phyloP scores from a whole-genome alignment of 2,329 filamentous ascomycete species.

The Trichophyton mentagrophytes region DNA sequence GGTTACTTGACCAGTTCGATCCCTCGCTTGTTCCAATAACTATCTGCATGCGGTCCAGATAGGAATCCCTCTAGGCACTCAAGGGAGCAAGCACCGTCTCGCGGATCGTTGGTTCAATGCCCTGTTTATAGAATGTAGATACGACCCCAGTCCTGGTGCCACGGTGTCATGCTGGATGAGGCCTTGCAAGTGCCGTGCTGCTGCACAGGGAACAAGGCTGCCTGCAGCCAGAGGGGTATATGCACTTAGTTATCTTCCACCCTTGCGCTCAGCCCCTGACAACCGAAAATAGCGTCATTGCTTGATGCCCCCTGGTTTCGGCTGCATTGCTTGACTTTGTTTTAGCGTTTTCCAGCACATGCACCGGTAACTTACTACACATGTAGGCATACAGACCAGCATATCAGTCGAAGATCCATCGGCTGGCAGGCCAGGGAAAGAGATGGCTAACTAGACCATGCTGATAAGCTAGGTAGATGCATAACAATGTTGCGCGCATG shows the following conservation, averaged over 20 bases:
- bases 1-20: too few species aligned
- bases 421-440: not conserved
- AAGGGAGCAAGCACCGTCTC: too few species aligned
- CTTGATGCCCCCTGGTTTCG: not conserved
- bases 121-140: not conserved
- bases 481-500: not conserved
- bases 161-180: not conserved
- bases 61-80: too few species aligned
- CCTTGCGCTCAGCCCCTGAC: not conserved
- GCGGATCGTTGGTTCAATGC: not conserved
- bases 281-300: slow-evolving; percentile 1
- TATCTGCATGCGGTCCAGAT: too few species aligned
- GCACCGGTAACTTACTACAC: not conserved
- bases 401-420: not conserved
- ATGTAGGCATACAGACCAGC: not conserved
- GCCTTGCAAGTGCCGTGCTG: not conserved
- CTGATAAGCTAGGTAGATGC: not conserved
- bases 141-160: not conserved
- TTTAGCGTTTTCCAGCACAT: not conserved
- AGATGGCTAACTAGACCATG: not conserved
- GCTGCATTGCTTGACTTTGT: not conserved
- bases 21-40: too few species aligned
- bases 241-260: not conserved
- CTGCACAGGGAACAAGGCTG: too few species aligned
- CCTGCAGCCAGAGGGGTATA: too few species aligned